Evolutionary conservation across 306 rosid species (phyloP), one percentile per base, ranked within the genome.

Genomic region (Pterocarpus macrocarpus): DNA sequence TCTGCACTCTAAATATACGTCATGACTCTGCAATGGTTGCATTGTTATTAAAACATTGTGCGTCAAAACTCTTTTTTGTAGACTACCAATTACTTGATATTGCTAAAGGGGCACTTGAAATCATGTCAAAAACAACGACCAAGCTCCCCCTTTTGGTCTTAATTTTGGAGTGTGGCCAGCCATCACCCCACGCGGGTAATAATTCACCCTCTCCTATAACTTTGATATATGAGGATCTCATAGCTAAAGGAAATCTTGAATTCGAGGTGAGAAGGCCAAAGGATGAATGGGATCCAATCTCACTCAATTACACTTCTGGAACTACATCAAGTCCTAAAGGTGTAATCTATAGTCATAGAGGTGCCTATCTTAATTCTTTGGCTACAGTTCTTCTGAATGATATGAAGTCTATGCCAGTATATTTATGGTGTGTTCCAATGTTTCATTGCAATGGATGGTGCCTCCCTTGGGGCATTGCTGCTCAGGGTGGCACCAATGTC

Each of bases 381-480:
- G 86, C 98, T 33, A 58, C 82, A 7, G 62, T 81, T 56, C 86
- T 91, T 75, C 88, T 91, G 49, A 90, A 87, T 50, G 93, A 91
- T 49, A 94, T 94, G 97, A 13, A 7, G 50, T 89, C 97, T 32
- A 56, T 69, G 89, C 97, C 93, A 1, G 91, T 94, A 16, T 92
- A 91, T 80, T 71, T 94, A 39, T 94, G 98, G 97, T 80, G 84
- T 55, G 98, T 94, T 62, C 98, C 97, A 0, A 94, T 94, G 98
- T 94, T 94, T 80, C 98, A 94, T 84, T 94, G 97, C 85, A 94
- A 94, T 65, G 97, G 98, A 36, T 94, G 98, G 98, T 92, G 97
- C 85, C 90, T 94, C 81, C 80, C 94, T 52, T 94, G 97, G 98
- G 86, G 78, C 0, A 83, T 94, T 74, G 98, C 98, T 81, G 97